phyloP scores from a whole-genome alignment of 2,329 filamentous ascomycete genomes.

The Exophiala bonariae region DNA sequence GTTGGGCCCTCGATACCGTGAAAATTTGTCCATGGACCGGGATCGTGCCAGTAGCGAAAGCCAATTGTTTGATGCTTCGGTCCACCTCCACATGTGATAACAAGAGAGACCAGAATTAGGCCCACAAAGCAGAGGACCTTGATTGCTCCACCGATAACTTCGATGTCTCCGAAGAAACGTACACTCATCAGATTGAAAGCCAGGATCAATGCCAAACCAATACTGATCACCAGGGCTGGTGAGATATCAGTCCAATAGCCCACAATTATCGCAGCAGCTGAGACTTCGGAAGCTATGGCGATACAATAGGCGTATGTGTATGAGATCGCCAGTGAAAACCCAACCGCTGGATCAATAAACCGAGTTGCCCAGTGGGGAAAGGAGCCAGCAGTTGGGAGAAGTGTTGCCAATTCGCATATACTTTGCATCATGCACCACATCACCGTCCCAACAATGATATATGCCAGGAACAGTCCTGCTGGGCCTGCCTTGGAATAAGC shows the following conservation, averaged over 20 bases:
- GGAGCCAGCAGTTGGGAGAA: slow-evolving; percentile 56
- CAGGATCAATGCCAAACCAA: slow-evolving; percentile 33
- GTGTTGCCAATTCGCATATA: slow-evolving; percentile 59
- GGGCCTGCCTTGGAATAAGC: slow-evolving; percentile 72
- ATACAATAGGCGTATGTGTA: too few relatives aligned
- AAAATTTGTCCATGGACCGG: too few relatives aligned
- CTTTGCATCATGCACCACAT: slow-evolving; percentile 42
- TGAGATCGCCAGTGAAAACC: slow-evolving; percentile 51
- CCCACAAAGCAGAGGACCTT: slow-evolving; percentile 37
- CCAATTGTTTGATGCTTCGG: too few relatives aligned
- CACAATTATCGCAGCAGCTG: too few relatives aligned
- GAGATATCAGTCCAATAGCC: too few relatives aligned
- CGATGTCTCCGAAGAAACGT: slow-evolving; percentile 35
- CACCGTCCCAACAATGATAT: slow-evolving; percentile 40
- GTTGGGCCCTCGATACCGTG: too few relatives aligned
- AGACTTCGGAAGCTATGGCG: too few relatives aligned
- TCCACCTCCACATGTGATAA: too few relatives aligned
- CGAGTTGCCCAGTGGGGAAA: slow-evolving; percentile 50
- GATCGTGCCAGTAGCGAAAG: too few relatives aligned
- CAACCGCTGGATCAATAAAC: slow-evolving; percentile 58
- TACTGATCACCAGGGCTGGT: slow-evolving; percentile 26
- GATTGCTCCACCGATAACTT: slow-evolving; percentile 34
- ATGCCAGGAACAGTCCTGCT: slow-evolving; percentile 25
- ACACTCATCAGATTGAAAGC: slow-evolving; percentile 35
- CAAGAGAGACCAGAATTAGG: too few relatives aligned